phyloP scores from a whole-genome alignment of 345 rosid genomes.

The Euphorbia tirucalli region DNA sequence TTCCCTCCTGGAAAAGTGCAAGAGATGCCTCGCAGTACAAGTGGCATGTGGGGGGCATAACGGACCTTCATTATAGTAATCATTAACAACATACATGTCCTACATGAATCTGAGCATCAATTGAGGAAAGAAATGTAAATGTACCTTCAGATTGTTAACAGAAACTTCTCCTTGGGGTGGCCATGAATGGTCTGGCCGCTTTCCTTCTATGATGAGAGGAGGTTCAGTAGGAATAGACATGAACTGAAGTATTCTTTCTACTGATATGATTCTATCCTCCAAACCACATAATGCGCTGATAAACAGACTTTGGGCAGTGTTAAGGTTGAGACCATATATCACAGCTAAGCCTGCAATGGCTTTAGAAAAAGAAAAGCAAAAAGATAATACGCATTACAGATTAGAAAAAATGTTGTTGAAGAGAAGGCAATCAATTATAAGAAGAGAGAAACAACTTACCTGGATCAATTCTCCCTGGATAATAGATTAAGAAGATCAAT shows the following conservation, averaged over 20 bases:
- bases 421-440: too few relatives aligned
- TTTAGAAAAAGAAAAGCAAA: constrained; percentile 20
- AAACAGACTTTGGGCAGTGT: constrained; percentile 58
- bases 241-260: constrained; percentile 84
- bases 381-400: too few relatives aligned
- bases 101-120: too few relatives aligned
- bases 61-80: too few relatives aligned
- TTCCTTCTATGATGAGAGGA: constrained; percentile 59
- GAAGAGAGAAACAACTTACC: constrained; percentile 39
- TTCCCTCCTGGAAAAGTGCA: constrained; percentile 69
- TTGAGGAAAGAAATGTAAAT: too few relatives aligned
- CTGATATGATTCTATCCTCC: constrained; percentile 82
- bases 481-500: constrained; percentile 52
- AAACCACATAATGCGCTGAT: constrained; percentile 57
- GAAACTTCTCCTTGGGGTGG: constrained; percentile 60
- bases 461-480: constrained; percentile 59
- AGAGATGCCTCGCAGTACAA: constrained; percentile 67
- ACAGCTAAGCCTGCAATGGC: constrained; percentile 87
- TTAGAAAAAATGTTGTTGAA: too few relatives aligned
- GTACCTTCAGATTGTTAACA: too few relatives aligned
- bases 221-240: constrained; percentile 65
- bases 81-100: too few relatives aligned
- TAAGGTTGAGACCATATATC: constrained; percentile 75
- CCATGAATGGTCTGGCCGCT: constrained; percentile 55
- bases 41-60: constrained; percentile 80